Evolutionary conservation across 176 grass and related monocot genomes (phyloP), one percentile per base, ranked within the genome.

Genomic region (Phragmites australis): DNA sequence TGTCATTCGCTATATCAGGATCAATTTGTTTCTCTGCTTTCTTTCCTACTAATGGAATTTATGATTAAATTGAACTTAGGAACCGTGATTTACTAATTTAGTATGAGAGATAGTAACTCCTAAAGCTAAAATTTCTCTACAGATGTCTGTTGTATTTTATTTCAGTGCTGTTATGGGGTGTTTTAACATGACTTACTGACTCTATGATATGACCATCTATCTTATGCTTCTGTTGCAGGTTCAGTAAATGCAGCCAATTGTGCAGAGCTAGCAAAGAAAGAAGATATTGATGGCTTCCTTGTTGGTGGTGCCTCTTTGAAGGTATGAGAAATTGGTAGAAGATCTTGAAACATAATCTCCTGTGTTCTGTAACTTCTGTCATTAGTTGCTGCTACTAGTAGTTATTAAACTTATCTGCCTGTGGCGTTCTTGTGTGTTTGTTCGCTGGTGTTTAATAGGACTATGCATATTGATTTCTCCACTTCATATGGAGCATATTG

Each of bases 281-380:
- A 95, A 88, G 97, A 99, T 86, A 99, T 96, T 12, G 97, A 99
- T 65, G 93, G 97, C 42, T 99, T 99, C 79, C 97, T 99, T 80
- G 97, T 99, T 44, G 97, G 97, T 4, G 93, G 97, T 45, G 93
- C 97, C 56, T 99, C 97, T 56, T 68, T 99, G 75, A 99, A 96
- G 93, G 93, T 99, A 94, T 19, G 37, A 8, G 7, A 81, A 51
- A 22, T 53, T 59, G 37, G 25, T 5, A 32, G 21, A 40, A 34
- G 26, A 57, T 27, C 26, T 63, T 39, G 17, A 23, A 70, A 60
- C 26, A 22, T 55, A 47, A 2, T 15, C 6, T 58, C 26, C 2
- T 48, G 45, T 63, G 17, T 63, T 48, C 26, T 15, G 27, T 23
- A 63, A n/a, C 75, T 1, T 39, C 21, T 61, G 31, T 72, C n/a